These are phyloP conservation scores for Hyphopichia burtonii DNA, from an alignment of 1,139 yeast genomes.

Conservation along the genomic window DNA sequence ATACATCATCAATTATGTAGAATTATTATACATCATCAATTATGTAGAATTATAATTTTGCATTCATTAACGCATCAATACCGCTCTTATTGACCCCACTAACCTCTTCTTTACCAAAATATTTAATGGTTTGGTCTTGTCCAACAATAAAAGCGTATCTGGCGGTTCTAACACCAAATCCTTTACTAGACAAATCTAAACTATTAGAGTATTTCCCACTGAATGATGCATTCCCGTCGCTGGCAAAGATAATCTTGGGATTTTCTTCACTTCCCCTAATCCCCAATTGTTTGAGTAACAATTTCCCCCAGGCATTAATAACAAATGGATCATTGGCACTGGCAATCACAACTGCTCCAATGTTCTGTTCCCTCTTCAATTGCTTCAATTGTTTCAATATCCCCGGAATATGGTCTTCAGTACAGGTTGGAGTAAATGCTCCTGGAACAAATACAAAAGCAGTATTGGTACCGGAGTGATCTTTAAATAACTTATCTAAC, in stretches of 20 bases:
- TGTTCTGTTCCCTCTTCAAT: constrained; percentile 59
- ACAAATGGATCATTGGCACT: constrained; percentile 87
- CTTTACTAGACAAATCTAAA: constrained; percentile 50
- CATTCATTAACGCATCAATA: constrained; percentile 17
- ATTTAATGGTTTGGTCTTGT: too few relatives aligned
- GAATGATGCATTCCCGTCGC: constrained; percentile 67
- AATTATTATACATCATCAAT: too few relatives aligned
- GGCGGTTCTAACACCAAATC: constrained; percentile 64
- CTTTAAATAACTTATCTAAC: constrained; percentile 17
- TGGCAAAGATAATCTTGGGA: constrained; percentile 59
- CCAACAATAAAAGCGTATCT: constrained; percentile 69
- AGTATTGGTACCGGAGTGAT: constrained; percentile 43
- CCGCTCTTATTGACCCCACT: constrained; percentile 26
- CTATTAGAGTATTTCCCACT: constrained; percentile 50
- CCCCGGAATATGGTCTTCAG: constrained; percentile 79
- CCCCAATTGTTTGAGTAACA: constrained; percentile 42
- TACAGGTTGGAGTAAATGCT: constrained; percentile 90
- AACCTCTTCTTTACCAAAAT: constrained; percentile 27
- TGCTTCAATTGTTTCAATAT: constrained; percentile 53
- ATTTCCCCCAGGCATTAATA: constrained; percentile 78
- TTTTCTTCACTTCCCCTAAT: constrained; percentile 30
- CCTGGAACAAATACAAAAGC: constrained; percentile 85
- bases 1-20: too few relatives aligned
- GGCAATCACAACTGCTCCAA: constrained; percentile 67
- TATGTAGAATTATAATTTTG: constrained; percentile 9